Base-by-base conservation (phyloP, 2,329 filamentous ascomycete species). In the Colletotrichum phormii region DNA sequence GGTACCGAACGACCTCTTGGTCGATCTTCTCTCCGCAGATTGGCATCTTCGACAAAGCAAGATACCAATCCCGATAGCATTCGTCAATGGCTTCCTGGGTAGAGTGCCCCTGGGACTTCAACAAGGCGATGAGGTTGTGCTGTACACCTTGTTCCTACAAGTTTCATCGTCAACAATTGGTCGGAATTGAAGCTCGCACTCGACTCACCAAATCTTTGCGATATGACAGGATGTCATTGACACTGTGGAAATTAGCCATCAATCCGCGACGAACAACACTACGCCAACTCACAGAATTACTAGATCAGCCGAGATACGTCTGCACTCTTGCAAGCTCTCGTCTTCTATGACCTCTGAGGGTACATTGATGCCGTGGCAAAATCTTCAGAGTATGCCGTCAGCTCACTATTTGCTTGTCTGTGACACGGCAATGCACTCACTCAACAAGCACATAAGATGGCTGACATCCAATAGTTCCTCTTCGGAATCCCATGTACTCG, bases 31-130 rank as follows among this genome's bases (percentile, higher is more conserved):
- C 63, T 8, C 63, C 63, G 24, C 63, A 66, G 22, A 66, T 22
- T 15, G 63, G 63, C 63, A 66, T 66, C 24, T 54, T 66, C 12
- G 26, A 15, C n/a, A 58, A 22, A 18, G 63, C 63, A 26, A 53
- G 35, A 15, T 66, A 66, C 63, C 63, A 66, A 26, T 33, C 26
- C 26, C 53, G 57, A 33, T 66, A 66, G 33, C 63, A 66, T 29
- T 66, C 63, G 12, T 66, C 63, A 9, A 66, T 54, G 5, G 63
- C 63, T 2, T 11, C 53, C 29, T 66, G 63, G 11, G 35, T 66
- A 0, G 42, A 49, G 42, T 49, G 8, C 18, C 18, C 42, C 18
- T 22, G 42, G 8, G 42, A 49, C 9, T 49, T 49, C 42, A 49
- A 11, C 42, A 49, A 49, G 2, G 42, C 18, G 4, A 49, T 49